Conservation (phyloP, 2,329 filamentous ascomycete species). For the Diaporthe sp. region DNA sequence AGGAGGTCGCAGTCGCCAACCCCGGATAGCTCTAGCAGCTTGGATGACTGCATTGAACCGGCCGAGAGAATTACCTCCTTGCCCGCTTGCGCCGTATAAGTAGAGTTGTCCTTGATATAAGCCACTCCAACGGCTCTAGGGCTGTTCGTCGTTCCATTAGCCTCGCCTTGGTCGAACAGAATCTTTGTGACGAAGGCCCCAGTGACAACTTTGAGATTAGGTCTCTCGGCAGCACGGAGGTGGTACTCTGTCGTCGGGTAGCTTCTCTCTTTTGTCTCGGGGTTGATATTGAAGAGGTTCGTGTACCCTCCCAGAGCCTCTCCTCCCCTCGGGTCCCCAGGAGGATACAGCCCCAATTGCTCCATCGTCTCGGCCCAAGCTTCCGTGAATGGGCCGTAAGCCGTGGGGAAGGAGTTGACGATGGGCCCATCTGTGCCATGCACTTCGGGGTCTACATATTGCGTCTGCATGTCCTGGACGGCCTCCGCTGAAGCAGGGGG, state of each 20-base stretch:
- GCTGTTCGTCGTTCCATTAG: not conserved
- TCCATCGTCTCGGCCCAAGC: not conserved
- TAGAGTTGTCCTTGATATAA: not conserved
- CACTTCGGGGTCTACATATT: not conserved
- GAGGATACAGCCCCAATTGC: not conserved
- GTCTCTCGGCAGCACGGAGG: not conserved
- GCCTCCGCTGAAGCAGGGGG: not conserved
- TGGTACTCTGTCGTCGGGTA: not conserved
- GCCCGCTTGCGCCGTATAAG: not conserved
- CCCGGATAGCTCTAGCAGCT: slow-evolving; percentile 53
- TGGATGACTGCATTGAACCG: slow-evolving; percentile 56
- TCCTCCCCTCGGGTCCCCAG: not conserved
- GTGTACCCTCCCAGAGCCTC: slow-evolving; percentile 2
- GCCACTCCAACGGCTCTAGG: not conserved
- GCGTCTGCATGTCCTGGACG: slow-evolving; percentile 4
- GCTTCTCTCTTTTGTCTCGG: not conserved
- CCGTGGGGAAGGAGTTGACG: not conserved
- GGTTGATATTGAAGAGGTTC: slow-evolving; percentile 7
- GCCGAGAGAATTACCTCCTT: slow-evolving; percentile 60
- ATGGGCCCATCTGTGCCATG: not conserved
- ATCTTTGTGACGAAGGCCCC: not conserved
- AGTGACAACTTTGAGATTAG: slow-evolving; percentile 4
- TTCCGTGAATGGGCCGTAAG: not conserved
- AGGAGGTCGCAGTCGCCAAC: slow-evolving; percentile 59
- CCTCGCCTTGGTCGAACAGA: not conserved